Conservation (phyloP, 2,329 filamentous ascomycete genomes). For the Fusarium sambucinum region DNA sequence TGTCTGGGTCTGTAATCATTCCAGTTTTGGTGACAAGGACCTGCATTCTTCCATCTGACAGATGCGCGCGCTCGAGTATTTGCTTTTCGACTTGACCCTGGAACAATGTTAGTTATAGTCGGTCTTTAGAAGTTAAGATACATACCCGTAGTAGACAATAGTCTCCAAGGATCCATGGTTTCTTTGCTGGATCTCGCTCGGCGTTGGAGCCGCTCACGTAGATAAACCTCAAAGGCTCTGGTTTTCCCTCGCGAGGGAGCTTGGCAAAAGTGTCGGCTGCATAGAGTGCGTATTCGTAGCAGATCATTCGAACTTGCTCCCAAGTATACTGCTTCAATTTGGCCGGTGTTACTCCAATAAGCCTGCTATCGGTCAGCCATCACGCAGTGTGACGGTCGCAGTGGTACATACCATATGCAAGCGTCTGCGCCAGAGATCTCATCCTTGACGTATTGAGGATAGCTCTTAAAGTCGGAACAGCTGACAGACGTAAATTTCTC, state of each 20-base stretch:
- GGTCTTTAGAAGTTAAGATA: neutral
- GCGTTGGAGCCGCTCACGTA: constrained; percentile 62
- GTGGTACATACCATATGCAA: constrained; percentile 56
- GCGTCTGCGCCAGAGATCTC: constrained; percentile 57
- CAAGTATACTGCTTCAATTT: constrained; percentile 49
- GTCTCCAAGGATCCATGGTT: constrained; percentile 52
- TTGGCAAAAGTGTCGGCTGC: constrained; percentile 54
- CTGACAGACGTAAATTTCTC: constrained; percentile 57
- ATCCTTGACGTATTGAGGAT: constrained; percentile 55
- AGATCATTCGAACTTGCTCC: constrained; percentile 57
- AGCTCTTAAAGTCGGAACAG: constrained; percentile 56
- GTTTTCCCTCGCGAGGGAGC: constrained; percentile 32
- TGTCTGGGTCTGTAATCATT: constrained; percentile 50
- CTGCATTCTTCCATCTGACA: constrained; percentile 55
- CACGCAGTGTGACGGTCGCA: rapidly evolving
- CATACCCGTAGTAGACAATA: constrained; percentile 63
- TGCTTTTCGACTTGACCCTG: constrained; percentile 62
- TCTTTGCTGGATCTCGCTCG: constrained; percentile 61
- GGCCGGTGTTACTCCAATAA: constrained; percentile 58
- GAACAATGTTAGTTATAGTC: neutral
- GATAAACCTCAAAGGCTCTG: constrained; percentile 59
- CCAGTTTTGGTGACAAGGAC: constrained; percentile 58
- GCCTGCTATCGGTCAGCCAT: constrained; percentile 11
- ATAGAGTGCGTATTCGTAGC: constrained; percentile 51
- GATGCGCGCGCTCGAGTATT: constrained; percentile 56